A percentile compares a stretch with the other conserved stretches of the same genome.
These are phyloP conservation scores for Suillus luteus DNA, from an alignment of 768 basidiomycete genomes.

Conservation along the genomic window DNA sequence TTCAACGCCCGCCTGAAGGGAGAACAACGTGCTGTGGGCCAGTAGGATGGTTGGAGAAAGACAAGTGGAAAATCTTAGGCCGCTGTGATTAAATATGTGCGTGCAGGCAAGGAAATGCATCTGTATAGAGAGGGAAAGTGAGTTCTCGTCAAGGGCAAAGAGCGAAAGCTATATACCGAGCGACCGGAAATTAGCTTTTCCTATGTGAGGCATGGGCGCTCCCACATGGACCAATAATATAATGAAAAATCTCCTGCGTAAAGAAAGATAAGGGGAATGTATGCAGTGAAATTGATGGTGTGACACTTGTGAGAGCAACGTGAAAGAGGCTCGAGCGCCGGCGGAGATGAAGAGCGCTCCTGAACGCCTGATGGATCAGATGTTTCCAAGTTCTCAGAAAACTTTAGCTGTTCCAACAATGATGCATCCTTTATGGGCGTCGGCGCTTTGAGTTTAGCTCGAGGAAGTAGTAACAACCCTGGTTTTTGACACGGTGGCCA, in stretches of 20 bases:
- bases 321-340: background rate
- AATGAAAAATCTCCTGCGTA: background rate
- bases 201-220: slow-evolving; percentile 13
- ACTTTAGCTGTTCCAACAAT: background rate
- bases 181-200: slow-evolving; percentile 30
- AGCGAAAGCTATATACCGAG: slow-evolving; percentile 31
- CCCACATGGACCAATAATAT: slow-evolving; percentile 23
- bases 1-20: background rate
- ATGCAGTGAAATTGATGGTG: slow-evolving; percentile 8
- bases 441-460: background rate
- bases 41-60: background rate
- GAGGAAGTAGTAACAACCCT: too few species aligned
- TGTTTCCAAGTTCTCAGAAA: slow-evolving; percentile 7
- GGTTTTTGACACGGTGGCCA: background rate
- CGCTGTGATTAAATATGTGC: background rate
- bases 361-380: background rate
- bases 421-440: slow-evolving; percentile 3
- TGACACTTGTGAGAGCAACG: slow-evolving; percentile 17
- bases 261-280: background rate
- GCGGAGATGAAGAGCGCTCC: background rate
- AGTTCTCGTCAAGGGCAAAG: slow-evolving; percentile 7
- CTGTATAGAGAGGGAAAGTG: background rate
- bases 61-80: background rate
- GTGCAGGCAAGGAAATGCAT: background rate
- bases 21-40: background rate